These are phyloP conservation scores for Thoreauomyces humboldtii DNA, from an alignment of 192 early-diverging fungal genomes.

Conservation along the genomic window DNA sequence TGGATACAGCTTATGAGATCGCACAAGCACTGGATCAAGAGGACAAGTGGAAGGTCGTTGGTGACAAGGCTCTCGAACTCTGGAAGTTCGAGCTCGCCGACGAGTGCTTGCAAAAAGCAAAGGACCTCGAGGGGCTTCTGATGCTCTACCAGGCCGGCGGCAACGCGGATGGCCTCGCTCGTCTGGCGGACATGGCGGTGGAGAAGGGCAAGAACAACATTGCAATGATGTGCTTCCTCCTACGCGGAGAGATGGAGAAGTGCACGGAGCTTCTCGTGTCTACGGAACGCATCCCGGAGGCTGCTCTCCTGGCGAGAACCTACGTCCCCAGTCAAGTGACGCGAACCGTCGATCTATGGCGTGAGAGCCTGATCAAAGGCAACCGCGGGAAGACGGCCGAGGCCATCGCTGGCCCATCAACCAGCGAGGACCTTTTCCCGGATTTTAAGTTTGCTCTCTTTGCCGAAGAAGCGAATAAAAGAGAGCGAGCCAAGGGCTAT, in stretches of 20 bases:
- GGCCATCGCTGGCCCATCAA: conserved; percentile 79
- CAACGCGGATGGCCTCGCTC: conserved; percentile 70
- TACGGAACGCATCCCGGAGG: conserved; percentile 90
- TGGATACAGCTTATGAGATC: conserved; percentile 84
- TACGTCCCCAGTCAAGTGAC: conserved; percentile 67
- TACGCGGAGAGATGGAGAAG: conserved; percentile 71
- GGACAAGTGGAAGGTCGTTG: conserved; percentile 91
- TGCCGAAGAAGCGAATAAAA: conserved; percentile 36
- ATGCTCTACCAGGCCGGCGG: conserved; percentile 88
- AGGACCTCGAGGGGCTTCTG: conserved; percentile 87
- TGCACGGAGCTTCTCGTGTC: conserved; percentile 84
- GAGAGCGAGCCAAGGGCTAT: conserved; percentile 25
- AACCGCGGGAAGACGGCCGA: conserved; percentile 83
- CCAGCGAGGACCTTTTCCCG: conserved; percentile 86
- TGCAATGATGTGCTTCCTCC: conserved; percentile 80
- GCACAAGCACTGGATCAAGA: conserved; percentile 81
- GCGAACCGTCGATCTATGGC: conserved; percentile 75
- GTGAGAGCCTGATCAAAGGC: conserved; percentile 60
- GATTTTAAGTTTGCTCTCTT: conserved; percentile 65
- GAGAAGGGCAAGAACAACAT: conserved; percentile 85
- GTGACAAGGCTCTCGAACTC: conserved; percentile 80
- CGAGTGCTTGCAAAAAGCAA: conserved; percentile 82
- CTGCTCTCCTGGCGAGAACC: conserved; percentile 88
- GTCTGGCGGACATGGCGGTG: conserved; percentile 72
- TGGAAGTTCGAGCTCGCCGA: conserved; percentile 90